phyloP scores from a whole-genome alignment of 2,329 filamentous ascomycete species.

The Chalaropsis ovoidea region DNA sequence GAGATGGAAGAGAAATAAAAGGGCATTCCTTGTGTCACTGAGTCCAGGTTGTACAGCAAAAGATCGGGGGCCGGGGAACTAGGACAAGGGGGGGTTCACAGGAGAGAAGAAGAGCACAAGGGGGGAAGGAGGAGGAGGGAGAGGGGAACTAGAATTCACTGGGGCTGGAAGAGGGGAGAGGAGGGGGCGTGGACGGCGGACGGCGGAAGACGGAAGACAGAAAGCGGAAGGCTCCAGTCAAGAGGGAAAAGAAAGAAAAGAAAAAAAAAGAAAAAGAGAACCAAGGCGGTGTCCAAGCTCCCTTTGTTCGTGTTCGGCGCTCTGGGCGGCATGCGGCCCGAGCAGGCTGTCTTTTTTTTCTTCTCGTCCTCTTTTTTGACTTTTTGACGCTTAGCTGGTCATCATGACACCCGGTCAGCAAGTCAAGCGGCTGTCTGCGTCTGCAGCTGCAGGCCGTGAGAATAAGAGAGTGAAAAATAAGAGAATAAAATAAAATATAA shows the following conservation, averaged over 20 bases:
- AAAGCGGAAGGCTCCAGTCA: too few relatives aligned
- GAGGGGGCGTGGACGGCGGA: neutral
- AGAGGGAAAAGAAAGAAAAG: too few relatives aligned
- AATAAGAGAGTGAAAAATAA: too few relatives aligned
- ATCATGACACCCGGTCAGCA: neutral
- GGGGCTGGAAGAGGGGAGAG: neutral
- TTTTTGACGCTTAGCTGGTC: neutral
- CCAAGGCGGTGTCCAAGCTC: neutral
- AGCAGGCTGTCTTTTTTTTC: neutral
- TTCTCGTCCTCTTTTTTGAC: neutral
- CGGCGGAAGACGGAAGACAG: neutral
- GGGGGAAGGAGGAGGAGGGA: neutral
- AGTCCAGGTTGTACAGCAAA: neutral
- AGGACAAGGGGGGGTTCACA: neutral
- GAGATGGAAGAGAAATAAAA: neutral
- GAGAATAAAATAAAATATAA: too few relatives aligned
- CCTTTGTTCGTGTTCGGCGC: neutral
- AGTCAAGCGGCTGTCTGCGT: neutral
- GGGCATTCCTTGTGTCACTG: neutral
- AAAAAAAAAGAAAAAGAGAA: neutral
- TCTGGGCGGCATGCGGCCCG: neutral
- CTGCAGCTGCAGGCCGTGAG: neutral
- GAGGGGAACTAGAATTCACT: neutral
- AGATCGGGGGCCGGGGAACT: neutral
- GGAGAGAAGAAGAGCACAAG: slow-evolving; percentile 7